phyloP scores from a whole-genome alignment of 306 rosid genomes.

The Coriaria nepalensis region DNA sequence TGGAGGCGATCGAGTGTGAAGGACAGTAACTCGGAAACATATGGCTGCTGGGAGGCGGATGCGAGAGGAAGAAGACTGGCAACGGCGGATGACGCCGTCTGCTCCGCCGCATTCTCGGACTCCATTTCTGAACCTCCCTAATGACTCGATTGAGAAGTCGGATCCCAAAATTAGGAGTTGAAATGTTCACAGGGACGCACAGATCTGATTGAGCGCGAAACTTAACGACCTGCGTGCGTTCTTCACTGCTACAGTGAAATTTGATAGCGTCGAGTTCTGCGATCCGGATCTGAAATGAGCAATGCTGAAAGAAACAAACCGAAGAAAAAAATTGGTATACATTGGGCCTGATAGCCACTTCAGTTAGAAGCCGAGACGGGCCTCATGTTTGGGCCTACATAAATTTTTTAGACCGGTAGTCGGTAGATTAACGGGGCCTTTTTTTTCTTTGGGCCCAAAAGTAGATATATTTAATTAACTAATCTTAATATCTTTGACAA shows the following conservation, averaged over 20 bases:
- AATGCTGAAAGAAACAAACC: too few relatives aligned
- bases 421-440: too few relatives aligned
- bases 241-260: too few relatives aligned
- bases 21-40: conserved; percentile 92
- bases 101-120: conserved; percentile 29
- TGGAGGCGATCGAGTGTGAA: conserved; percentile 96
- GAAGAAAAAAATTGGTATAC: too few relatives aligned
- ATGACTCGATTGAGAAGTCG: conserved; percentile 10
- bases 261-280: background rate
- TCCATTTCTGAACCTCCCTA: conserved; percentile 36
- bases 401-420: too few relatives aligned
- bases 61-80: conserved; percentile 58
- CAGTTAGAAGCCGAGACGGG: too few relatives aligned
- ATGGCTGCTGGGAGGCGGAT: conserved; percentile 78
- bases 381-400: too few relatives aligned
- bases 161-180: conserved; percentile 2
- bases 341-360: too few relatives aligned
- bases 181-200: conserved; percentile 7
- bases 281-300: conserved; percentile 15
- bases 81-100: conserved; percentile 28
- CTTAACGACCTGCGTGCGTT: too few relatives aligned
- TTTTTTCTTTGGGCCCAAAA: too few relatives aligned
- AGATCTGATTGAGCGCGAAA: conserved; percentile 22
- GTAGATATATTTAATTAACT: too few relatives aligned
- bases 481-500: too few relatives aligned